A percentile compares a stretch with the other conserved stretches of the same genome.
phyloP scores from a whole-genome alignment of 2,329 filamentous ascomycete genomes.

The Tetracladium maxilliforme region DNA sequence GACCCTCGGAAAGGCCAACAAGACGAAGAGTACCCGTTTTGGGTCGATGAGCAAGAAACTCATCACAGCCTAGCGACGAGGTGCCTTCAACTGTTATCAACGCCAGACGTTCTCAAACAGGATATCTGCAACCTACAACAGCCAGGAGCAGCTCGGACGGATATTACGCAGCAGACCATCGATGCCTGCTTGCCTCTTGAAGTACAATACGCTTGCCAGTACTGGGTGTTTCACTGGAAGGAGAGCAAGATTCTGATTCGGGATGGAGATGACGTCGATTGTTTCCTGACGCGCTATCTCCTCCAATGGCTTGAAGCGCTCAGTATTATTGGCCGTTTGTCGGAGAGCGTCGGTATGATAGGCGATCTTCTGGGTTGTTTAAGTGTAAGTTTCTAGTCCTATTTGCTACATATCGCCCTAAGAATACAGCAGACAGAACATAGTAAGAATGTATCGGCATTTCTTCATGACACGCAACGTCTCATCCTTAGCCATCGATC shows the following conservation, averaged over 20 bases:
- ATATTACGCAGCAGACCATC: constrained; percentile 10
- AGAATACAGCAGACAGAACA: neutral
- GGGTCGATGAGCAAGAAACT: constrained; percentile 17
- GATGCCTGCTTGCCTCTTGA: constrained; percentile 11
- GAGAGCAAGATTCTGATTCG: constrained; percentile 10
- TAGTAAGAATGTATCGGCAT: neutral
- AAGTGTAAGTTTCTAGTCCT: neutral
- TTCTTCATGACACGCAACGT: constrained; percentile 7
- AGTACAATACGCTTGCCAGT: constrained; percentile 22
- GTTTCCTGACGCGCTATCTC: constrained; percentile 20
- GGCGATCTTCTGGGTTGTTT: neutral
- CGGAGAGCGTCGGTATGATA: constrained; percentile 2
- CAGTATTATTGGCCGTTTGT: constrained; percentile 1
- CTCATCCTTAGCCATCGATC: constrained; percentile 4
- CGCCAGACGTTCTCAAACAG: constrained; percentile 11
- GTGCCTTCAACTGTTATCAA: constrained; percentile 21
- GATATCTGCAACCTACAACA: constrained; percentile 19
- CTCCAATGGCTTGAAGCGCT: constrained; percentile 15
- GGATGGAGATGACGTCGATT: constrained; percentile 12
- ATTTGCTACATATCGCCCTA: neutral
- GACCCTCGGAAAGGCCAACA: constrained; percentile 8
- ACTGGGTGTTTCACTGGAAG: constrained; percentile 21
- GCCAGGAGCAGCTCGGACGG: constrained; percentile 10
- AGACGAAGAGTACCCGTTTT: constrained; percentile 14
- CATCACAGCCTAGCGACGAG: constrained; percentile 14